These are phyloP conservation scores for Candida sanyaensis DNA, from an alignment of 1,139 yeast species.

Conservation along the genomic window DNA sequence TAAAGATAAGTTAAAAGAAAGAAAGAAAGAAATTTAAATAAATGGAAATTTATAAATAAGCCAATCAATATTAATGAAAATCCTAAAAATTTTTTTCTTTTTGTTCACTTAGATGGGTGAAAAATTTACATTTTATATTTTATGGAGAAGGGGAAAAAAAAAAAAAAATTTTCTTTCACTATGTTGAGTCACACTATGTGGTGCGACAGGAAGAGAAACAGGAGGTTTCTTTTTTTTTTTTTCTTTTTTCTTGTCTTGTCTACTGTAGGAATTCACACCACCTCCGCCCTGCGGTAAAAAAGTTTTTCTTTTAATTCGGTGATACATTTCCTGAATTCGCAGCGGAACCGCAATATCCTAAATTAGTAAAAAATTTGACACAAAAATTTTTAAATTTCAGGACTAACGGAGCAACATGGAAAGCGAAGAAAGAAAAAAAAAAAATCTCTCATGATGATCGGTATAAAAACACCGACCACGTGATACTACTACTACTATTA, in stretches of 20 bases:
- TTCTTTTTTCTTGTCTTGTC: no score
- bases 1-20: neutral
- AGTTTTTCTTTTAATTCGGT: neutral
- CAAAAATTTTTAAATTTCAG: no score
- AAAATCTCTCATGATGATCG: no score
- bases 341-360: neutral
- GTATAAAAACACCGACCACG: no score
- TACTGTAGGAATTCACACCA: no score
- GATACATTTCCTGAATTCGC: neutral
- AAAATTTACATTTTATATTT: neutral
- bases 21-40: neutral
- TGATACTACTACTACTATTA: no score
- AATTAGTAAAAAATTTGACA: no score
- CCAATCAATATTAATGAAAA: neutral
- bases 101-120: neutral
- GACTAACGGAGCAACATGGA: neutral
- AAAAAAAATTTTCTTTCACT: neutral
- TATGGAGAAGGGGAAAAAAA: neutral
- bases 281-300: neutral
- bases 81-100: no score
- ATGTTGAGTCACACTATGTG: neutral
- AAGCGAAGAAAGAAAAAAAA: neutral
- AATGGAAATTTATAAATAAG: neutral
- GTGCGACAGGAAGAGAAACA: neutral
- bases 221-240: no score